Conservation (phyloP, 441 rosid genomes). For the Breynia disticha region DNA sequence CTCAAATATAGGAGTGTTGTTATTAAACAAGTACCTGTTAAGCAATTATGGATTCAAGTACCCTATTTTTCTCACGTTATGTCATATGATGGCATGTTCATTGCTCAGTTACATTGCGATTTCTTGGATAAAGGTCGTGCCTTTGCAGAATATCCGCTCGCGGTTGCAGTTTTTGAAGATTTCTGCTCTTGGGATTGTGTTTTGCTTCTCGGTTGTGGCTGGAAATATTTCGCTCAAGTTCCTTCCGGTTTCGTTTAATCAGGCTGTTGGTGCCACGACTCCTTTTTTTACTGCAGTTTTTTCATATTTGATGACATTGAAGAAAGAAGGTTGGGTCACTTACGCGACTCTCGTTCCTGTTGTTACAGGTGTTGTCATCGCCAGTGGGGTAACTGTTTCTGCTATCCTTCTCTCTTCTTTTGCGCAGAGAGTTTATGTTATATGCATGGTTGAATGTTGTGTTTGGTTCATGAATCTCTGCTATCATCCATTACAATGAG, state of each 20-base stretch:
- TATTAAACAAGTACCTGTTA: constrained; percentile 56
- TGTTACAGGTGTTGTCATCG: constrained; percentile 55
- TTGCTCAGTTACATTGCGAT: constrained; percentile 44
- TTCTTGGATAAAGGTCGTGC: constrained; percentile 42
- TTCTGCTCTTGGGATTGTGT: constrained; percentile 42
- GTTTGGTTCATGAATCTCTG: not conserved
- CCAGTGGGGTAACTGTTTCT: constrained; percentile 49
- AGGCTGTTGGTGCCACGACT: constrained; percentile 68
- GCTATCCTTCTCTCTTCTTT: not conserved
- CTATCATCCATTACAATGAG: too few relatives aligned
- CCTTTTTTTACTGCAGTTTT: constrained; percentile 71
- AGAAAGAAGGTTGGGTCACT: constrained; percentile 51
- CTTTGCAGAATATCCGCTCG: constrained; percentile 40
- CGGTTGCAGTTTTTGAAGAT: constrained; percentile 45
- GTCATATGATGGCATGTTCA: constrained; percentile 65
- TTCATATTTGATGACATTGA: constrained; percentile 43
- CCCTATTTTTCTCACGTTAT: constrained; percentile 60
- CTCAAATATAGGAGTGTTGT: constrained; percentile 54
- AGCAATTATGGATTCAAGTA: constrained; percentile 64
- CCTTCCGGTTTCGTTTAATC: constrained; percentile 60
- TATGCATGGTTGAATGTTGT: not conserved
- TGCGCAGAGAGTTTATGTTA: not conserved
- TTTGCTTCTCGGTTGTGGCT: constrained; percentile 56
- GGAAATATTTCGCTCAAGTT: constrained; percentile 51
- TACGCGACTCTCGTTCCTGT: constrained; percentile 52